These are phyloP conservation scores for Plasmodium ovale DNA, from an alignment of 169 alveolate species.

Conservation along the genomic window DNA sequence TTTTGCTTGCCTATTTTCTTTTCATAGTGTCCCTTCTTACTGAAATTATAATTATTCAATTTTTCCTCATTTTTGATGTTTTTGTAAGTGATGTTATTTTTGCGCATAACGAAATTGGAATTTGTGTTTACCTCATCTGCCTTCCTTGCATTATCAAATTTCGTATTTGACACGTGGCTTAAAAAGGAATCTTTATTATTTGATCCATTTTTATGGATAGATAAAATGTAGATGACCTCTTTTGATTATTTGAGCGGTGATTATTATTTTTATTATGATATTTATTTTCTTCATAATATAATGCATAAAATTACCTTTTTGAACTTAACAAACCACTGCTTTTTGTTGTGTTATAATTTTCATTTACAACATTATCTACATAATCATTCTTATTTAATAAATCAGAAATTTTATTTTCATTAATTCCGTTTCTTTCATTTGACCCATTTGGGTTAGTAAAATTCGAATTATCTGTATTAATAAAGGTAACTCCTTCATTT, in stretches of 20 bases:
- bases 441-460: neutral
- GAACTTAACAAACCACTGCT: slow-evolving; percentile 12
- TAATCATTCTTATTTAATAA: slow-evolving; percentile 1
- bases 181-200: slow-evolving; percentile 8
- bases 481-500: neutral
- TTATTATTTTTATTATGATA: slow-evolving; percentile 9
- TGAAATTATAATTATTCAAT: slow-evolving; percentile 13
- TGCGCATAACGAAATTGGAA: neutral
- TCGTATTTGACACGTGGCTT: slow-evolving; percentile 9
- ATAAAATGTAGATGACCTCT: neutral
- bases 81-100: slow-evolving; percentile 1
- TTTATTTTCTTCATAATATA: slow-evolving; percentile 29
- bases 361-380: neutral
- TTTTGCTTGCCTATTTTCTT: slow-evolving; percentile 3
- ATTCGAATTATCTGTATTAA: neutral
- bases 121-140: slow-evolving; percentile 1
- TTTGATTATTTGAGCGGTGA: slow-evolving; percentile 37
- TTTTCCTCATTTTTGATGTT: slow-evolving; percentile 23
- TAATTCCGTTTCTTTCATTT: neutral
- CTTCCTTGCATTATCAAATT: slow-evolving; percentile 11
- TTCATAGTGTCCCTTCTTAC: slow-evolving; percentile 9
- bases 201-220: slow-evolving; percentile 9
- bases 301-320: neutral
- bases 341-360: slow-evolving; percentile 1
- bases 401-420: neutral